These are phyloP conservation scores for Beta macrorhiza DNA, from an alignment of 179 eudicot genomes.

Conservation along the genomic window DNA sequence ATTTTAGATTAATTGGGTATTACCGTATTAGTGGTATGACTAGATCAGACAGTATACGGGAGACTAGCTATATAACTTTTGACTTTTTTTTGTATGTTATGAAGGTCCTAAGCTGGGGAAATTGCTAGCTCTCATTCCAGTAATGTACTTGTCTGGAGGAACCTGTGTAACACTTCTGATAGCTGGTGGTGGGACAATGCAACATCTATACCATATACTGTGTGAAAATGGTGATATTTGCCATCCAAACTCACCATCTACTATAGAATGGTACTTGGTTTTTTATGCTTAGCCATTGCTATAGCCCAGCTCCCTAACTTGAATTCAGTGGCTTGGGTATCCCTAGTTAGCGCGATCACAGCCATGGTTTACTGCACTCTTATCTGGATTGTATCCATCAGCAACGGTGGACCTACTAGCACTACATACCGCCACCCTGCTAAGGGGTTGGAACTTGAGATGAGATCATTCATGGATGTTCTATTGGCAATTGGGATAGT, in stretches of 20 bases:
- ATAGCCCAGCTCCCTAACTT: slow-evolving; percentile 47
- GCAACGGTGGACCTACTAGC: slow-evolving; percentile 20
- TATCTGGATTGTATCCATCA: slow-evolving; percentile 40
- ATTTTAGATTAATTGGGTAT: too few relatives aligned
- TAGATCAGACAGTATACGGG: too few relatives aligned
- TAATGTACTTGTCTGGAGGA: slow-evolving; percentile 57
- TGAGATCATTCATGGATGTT: background rate
- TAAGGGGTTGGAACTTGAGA: background rate
- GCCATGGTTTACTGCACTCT: slow-evolving; percentile 41
- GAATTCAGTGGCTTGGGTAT: slow-evolving; percentile 47
- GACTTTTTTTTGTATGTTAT: background rate
- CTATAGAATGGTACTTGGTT: slow-evolving; percentile 27
- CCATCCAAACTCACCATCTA: slow-evolving; percentile 15
- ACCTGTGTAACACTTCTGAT: slow-evolving; percentile 47
- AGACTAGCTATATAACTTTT: background rate
- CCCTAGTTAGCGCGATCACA: slow-evolving; percentile 45
- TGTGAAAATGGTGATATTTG: slow-evolving; percentile 4
- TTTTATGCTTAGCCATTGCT: slow-evolving; percentile 26
- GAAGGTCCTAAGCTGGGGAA: slow-evolving; percentile 55
- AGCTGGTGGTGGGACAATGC: slow-evolving; percentile 39
- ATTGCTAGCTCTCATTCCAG: slow-evolving; percentile 38
- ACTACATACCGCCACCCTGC: background rate
- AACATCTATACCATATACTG: slow-evolving; percentile 17
- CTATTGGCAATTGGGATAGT: slow-evolving; percentile 44
- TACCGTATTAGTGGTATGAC: too few relatives aligned